phyloP scores from a whole-genome alignment of 2,329 filamentous ascomycete species.

The Ceratocystis destructans region DNA sequence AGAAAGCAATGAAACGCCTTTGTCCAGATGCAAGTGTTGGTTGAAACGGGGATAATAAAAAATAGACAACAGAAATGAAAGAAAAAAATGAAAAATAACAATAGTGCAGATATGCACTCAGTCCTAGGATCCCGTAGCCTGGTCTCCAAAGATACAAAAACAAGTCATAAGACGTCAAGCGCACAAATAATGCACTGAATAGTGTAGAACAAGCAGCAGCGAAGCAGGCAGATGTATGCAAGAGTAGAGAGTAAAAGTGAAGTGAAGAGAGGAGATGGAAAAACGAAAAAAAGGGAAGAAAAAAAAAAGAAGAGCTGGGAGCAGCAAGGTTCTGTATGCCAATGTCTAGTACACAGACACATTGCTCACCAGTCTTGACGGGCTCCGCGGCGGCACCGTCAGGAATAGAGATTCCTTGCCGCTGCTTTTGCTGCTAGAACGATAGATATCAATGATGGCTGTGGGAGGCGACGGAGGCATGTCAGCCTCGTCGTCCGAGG shows the following conservation, averaged over 20 bases:
- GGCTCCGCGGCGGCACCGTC: constrained; percentile 35
- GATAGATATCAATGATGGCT: constrained; percentile 25
- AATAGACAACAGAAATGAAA: neutral
- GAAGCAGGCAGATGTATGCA: constrained; percentile 1
- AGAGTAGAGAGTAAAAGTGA: constrained; percentile 2
- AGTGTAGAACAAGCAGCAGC: constrained; percentile 6
- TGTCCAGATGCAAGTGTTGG: neutral
- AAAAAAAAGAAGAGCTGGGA: neutral
- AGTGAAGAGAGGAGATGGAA: constrained; percentile 1
- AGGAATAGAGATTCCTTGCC: constrained; percentile 15
- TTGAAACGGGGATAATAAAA: neutral
- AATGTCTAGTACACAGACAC: constrained; percentile 2
- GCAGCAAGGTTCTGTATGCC: neutral
- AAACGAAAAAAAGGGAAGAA: neutral
- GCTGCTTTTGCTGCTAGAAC: constrained; percentile 1
- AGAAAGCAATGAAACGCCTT: neutral
- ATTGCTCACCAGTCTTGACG: constrained; percentile 33
- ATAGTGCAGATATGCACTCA: neutral
- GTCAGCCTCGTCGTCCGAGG: constrained; percentile 54
- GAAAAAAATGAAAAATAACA: constrained; percentile 12
- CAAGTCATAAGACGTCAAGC: constrained; percentile 6
- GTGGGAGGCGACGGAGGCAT: constrained; percentile 59
- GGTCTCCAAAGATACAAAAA: constrained; percentile 2
- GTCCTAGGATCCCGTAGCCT: neutral
- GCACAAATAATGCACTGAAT: neutral